Evolutionary conservation across 2,329 filamentous ascomycete species (phyloP), one percentile per base, ranked within the genome.

Genomic region (Lasiodiplodia hormozganensis): DNA sequence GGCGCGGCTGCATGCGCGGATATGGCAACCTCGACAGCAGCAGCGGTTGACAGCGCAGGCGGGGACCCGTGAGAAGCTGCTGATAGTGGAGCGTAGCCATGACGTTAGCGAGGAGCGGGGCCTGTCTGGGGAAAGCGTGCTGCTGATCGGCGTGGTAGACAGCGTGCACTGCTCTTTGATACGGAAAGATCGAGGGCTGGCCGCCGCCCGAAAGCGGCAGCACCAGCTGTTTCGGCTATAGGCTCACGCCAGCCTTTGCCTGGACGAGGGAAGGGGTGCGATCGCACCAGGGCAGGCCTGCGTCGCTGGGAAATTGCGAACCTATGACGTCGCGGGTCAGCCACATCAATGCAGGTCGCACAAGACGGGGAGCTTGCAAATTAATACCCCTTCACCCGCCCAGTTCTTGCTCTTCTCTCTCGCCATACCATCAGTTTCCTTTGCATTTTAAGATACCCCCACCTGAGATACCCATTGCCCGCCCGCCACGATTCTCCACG

Each of bases 401-500:
- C 65, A 28, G 25, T 31, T 34, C 43, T 62, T 36, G n/a, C n/a
- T 18, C 28, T 21, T 16, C 43, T 23, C 65, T 28, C 23, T 21
- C 1, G 31, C 28, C 8, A 43, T 7, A 47, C n/a, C 12, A 16
- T 31, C 23, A 12, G 34, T 67, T 62, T 40, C 65, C 47, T 54
- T 68, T 68, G 56, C 56, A 62, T 68, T 68, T 68, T 68, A 57
- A 62, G 66, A 68, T 68, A 68, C 66, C 66, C 66, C 62, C 25
- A 49, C 18, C 47, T 14, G 31, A 34, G 60, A 64, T 64, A 64
- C 60, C 60, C 60, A 52, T 21, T 12, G 12, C 43, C 47, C 23
- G 10, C 47, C 47, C 11, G 11, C 43, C 60, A 38, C 36, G 54
- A 67, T 67, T 60, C 65, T 53, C 64, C 28, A 43, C 34, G 18